phyloP scores from a whole-genome alignment of 1,284 basidiomycete genomes.

The Cryptococcus sp. region DNA sequence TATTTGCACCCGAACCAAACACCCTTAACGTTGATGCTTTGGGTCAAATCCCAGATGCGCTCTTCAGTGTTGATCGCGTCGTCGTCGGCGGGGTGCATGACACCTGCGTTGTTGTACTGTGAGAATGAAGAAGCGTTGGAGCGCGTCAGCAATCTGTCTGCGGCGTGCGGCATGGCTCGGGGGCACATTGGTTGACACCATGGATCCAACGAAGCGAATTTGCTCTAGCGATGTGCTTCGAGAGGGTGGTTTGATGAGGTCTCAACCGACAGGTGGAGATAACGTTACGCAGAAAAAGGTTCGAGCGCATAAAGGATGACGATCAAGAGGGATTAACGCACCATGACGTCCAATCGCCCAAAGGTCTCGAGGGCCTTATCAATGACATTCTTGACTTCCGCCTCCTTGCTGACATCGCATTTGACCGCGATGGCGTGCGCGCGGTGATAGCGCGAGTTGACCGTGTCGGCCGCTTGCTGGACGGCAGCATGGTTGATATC shows the following conservation, averaged over 20 bases:
- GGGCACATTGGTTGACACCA: background rate
- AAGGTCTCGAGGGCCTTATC: conserved; percentile 77
- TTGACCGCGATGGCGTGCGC: conserved; percentile 70
- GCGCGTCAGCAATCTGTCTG: background rate
- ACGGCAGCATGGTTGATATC: conserved; percentile 82
- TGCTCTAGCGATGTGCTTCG: too few relatives aligned
- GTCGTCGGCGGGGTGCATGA: conserved; percentile 87
- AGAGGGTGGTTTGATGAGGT: too few relatives aligned
- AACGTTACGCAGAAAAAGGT: too few relatives aligned
- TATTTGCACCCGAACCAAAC: conserved; percentile 99
- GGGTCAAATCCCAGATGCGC: conserved; percentile 90
- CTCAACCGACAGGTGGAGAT: too few relatives aligned
- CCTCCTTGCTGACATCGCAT: conserved; percentile 86
- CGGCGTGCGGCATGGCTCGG: background rate
- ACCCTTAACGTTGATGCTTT: conserved; percentile 94
- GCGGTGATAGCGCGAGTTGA: conserved; percentile 68
- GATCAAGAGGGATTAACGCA: conserved; percentile 52
- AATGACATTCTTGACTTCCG: conserved; percentile 77
- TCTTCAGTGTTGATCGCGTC: conserved; percentile 95
- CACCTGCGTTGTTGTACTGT: conserved; percentile 88
- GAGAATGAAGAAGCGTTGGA: background rate
- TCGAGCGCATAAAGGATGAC: background rate
- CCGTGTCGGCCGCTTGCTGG: conserved; percentile 67
- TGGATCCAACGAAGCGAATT: too few relatives aligned
- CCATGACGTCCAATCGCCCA: conserved; percentile 89